Base-by-base conservation (phyloP, 73 alveolate species). In the Tetrahymena thermophila region DNA sequence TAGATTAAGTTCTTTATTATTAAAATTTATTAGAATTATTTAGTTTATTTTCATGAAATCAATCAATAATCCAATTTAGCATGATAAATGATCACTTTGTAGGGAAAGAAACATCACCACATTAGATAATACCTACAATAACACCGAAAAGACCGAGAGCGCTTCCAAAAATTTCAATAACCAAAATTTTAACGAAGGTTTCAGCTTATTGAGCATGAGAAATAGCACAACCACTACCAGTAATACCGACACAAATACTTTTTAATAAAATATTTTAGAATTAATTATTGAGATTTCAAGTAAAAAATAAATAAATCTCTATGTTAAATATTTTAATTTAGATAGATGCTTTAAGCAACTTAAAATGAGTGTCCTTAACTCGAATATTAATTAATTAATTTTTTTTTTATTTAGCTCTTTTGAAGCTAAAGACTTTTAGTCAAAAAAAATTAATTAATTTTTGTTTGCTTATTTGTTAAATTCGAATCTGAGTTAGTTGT, bases 181-280 rank as follows among this genome's bases (percentile, higher is more conserved):
- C 99, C 85, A 99, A 97, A 94, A 99, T 99, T 96, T 99, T 99
- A 55, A 99, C 99, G 98, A 98, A 98, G 13, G 99, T 98, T 93
- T 97, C 98, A n/a, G 99, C 99, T n/a, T 99, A 96, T 97, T 98
- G 99, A 8, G 99, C 99, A 97, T 99, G 99, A 55, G 99, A 98
- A 85, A 99, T 96, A 56, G 99, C 99, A 94, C 99, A 98, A 85
- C 99, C 99, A 21, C 99, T 97, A 1, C 99, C 99, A 55, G 99
- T 98, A 44, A 99, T 99, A 21, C 99, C 99, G 37, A 99, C 99
- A 57, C 99, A 97, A 56, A 99, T 97, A 43, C 98, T 96, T 40
- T 25, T 10, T 50, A 50, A 50, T 16, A 50, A 50, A 50, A 50
- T 50, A 15, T 50, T 50, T 10, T 0, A 19, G 3, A 50, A 50